Evolutionary conservation across 2,329 filamentous ascomycete genomes (phyloP).

Genomic region (Didymella glomerata): DNA sequence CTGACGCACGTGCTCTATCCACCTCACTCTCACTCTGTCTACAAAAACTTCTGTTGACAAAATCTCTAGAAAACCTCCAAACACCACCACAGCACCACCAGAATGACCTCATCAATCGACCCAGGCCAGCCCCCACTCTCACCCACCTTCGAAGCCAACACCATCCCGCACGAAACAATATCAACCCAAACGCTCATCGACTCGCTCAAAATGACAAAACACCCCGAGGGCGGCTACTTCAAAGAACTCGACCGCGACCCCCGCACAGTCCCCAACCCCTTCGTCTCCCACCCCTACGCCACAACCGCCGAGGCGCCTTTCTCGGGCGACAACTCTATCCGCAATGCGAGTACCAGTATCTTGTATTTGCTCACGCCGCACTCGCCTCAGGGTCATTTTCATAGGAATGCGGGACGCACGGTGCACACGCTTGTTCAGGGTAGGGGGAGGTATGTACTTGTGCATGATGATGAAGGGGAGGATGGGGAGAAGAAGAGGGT

Average conservation of each 20-base stretch:
- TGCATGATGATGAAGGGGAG: constrained; percentile 64
- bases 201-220: constrained; percentile 53
- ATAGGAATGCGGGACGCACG: constrained; percentile 68
- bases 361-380: constrained; percentile 69
- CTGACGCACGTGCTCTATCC: constrained; percentile 5
- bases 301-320: constrained; percentile 4
- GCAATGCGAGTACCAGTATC: constrained; percentile 67
- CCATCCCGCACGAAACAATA: constrained; percentile 22
- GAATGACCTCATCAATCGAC: constrained; percentile 4
- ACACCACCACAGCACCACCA: not conserved
- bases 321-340: not conserved
- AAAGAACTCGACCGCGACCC: constrained; percentile 59
- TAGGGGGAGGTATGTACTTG: constrained; percentile 69
- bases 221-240: constrained; percentile 63
- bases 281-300: constrained; percentile 36
- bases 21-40: not conserved
- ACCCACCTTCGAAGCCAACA: constrained; percentile 5
- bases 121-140: constrained; percentile 3
- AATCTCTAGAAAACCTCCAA: not conserved
- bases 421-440: constrained; percentile 72
- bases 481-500: constrained; percentile 60
- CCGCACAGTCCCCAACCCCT: constrained; percentile 62
- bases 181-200: constrained; percentile 30
- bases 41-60: not conserved
- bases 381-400: constrained; percentile 67